phyloP scores from a whole-genome alignment of 257 asterid species.

The Solanum appendiculatum region DNA sequence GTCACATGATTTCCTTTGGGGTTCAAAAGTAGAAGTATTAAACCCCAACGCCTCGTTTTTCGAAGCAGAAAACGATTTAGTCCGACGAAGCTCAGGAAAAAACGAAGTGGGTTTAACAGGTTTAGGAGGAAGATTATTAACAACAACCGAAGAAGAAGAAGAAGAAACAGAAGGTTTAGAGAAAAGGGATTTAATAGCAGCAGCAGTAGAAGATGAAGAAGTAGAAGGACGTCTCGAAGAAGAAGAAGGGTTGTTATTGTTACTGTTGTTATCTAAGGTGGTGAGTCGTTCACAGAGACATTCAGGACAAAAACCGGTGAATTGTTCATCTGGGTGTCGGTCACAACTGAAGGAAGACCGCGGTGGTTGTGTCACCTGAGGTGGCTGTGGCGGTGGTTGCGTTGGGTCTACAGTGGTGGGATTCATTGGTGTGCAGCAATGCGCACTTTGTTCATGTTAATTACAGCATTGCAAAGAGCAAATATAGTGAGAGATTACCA shows the following conservation, averaged over 20 bases:
- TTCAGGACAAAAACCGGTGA: slow-evolving; percentile 60
- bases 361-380: slow-evolving; percentile 48
- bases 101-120: slow-evolving; percentile 19
- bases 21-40: slow-evolving; percentile 29
- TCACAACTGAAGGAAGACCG: slow-evolving; percentile 59
- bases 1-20: slow-evolving; percentile 62
- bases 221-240: slow-evolving; percentile 59
- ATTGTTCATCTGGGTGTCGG: slow-evolving; percentile 58
- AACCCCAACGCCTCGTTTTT: slow-evolving; percentile 54
- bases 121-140: slow-evolving; percentile 31
- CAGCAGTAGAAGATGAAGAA: slow-evolving; percentile 49
- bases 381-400: slow-evolving; percentile 45
- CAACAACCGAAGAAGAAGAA: slow-evolving; percentile 5
- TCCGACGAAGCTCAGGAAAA: slow-evolving; percentile 48
- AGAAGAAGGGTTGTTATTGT: slow-evolving; percentile 18
- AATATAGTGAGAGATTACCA: not conserved
- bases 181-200: slow-evolving; percentile 55
- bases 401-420: slow-evolving; percentile 49
- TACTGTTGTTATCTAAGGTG: slow-evolving; percentile 39
- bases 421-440: slow-evolving; percentile 35
- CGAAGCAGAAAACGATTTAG: slow-evolving; percentile 54
- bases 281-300: slow-evolving; percentile 72
- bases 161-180: slow-evolving; percentile 14
- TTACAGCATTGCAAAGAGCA: not conserved
- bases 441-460: slow-evolving; percentile 23